Evolutionary conservation across 2,329 filamentous ascomycete species (phyloP).

Genomic region (Rutstroemia sydowiana): DNA sequence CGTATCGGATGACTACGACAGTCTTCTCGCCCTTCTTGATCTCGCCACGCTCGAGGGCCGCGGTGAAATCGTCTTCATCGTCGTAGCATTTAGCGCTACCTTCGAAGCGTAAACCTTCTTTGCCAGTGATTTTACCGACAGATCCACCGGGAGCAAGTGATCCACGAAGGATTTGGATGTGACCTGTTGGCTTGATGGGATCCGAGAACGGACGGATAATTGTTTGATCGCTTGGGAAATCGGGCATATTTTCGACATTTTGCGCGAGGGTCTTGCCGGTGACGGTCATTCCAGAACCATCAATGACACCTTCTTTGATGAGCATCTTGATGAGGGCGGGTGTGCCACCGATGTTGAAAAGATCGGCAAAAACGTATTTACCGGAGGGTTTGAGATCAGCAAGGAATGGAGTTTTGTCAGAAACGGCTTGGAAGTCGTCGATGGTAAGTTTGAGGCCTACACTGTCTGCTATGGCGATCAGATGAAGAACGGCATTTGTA

Average conservation of each 20-base stretch:
- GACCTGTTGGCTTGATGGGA: conserved; percentile 64
- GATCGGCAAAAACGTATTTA: conserved; percentile 54
- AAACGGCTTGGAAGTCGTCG: conserved; percentile 79
- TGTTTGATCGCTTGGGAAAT: conserved; percentile 61
- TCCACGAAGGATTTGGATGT: conserved; percentile 66
- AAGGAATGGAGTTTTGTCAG: conserved; percentile 70
- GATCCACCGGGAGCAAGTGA: conserved; percentile 61
- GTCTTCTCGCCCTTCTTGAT: conserved; percentile 72
- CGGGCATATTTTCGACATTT: conserved; percentile 50
- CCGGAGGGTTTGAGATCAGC: conserved; percentile 76
- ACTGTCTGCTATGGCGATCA: conserved; percentile 76
- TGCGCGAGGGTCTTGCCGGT: conserved; percentile 51
- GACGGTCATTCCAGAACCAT: conserved; percentile 53
- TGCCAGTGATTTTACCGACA: conserved; percentile 71
- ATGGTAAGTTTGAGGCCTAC: conserved; percentile 77
- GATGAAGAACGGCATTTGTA: conserved; percentile 78
- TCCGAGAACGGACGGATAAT: conserved; percentile 62
- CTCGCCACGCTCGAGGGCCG: conserved; percentile 57
- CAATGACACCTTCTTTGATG: conserved; percentile 49
- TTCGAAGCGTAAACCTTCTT: conserved; percentile 60
- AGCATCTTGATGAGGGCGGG: conserved; percentile 51
- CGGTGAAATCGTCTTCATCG: conserved; percentile 61
- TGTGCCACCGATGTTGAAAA: conserved; percentile 49
- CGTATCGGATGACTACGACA: conserved; percentile 69
- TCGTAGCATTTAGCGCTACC: conserved; percentile 67